Percentiles rank a stretch among this genome's conserved stretches.
These are phyloP conservation scores for Penicillium sp. DNA, from an alignment of 2,329 filamentous ascomycete genomes.

Conservation along the genomic window DNA sequence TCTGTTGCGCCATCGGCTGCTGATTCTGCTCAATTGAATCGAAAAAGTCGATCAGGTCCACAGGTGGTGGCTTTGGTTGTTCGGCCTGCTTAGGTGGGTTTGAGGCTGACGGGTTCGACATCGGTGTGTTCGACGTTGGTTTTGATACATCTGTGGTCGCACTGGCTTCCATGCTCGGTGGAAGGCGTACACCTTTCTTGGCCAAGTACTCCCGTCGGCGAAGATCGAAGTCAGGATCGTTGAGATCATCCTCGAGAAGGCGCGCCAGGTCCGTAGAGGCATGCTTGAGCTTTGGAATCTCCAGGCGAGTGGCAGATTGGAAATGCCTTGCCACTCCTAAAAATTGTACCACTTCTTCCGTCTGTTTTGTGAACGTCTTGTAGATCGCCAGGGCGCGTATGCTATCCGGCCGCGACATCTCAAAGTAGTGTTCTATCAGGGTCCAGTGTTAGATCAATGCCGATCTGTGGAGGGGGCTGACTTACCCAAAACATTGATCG, in stretches of 20 bases:
- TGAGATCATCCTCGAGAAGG: slow-evolving; percentile 86
- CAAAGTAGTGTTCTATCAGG: slow-evolving; percentile 78
- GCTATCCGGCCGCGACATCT: slow-evolving; percentile 91
- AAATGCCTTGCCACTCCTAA: slow-evolving; percentile 78
- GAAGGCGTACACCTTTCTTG: slow-evolving; percentile 58
- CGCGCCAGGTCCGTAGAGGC: slow-evolving; percentile 83
- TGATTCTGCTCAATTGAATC: slow-evolving; percentile 86
- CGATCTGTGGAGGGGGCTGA: not conserved
- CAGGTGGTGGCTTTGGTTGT: slow-evolving; percentile 37
- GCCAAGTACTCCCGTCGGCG: slow-evolving; percentile 86
- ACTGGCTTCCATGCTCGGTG: slow-evolving; percentile 45
- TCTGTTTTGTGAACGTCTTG: slow-evolving; percentile 81
- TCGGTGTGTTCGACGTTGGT: slow-evolving; percentile 11
- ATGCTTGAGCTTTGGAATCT: slow-evolving; percentile 95
- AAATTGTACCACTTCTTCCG: slow-evolving; percentile 84
- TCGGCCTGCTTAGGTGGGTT: slow-evolving; percentile 24
- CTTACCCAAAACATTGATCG: slow-evolving; percentile 90
- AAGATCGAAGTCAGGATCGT: slow-evolving; percentile 89
- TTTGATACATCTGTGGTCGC: slow-evolving; percentile 22
- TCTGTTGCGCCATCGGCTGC: slow-evolving; percentile 52
- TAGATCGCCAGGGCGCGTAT: slow-evolving; percentile 88
- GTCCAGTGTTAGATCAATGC: slow-evolving; percentile 8
- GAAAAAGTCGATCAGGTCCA: slow-evolving; percentile 88
- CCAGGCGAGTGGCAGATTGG: slow-evolving; percentile 81
- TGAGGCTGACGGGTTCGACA: slow-evolving; percentile 14